Evolutionary conservation across 371 early-diverging fungal genomes (phyloP).

Genomic region (Mucor indicus): DNA sequence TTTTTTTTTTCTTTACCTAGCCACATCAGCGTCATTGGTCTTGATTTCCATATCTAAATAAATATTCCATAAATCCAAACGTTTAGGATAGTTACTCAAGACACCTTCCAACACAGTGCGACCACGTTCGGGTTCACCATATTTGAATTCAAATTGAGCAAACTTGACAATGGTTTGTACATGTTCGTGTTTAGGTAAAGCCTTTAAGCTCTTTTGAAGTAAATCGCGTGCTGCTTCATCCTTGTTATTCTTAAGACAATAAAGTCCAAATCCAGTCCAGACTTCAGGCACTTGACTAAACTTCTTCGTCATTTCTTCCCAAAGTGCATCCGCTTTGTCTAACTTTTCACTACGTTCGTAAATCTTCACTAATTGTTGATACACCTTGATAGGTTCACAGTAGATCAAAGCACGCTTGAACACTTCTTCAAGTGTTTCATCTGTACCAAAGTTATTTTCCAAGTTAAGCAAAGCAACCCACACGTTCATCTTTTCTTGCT

Average conservation of each 20-base stretch:
- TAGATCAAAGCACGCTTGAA: constrained; percentile 81
- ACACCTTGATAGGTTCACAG: constrained; percentile 86
- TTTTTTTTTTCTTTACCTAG: constrained; percentile 47
- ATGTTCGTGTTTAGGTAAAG: constrained; percentile 88
- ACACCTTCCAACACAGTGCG: constrained; percentile 95
- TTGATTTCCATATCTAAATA: constrained; percentile 95
- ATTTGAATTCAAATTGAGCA: constrained; percentile 92
- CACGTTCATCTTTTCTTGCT: constrained; percentile 93
- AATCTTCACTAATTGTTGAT: constrained; percentile 83
- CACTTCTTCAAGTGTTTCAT: constrained; percentile 70
- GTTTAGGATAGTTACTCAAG: constrained; percentile 87
- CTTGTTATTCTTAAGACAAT: constrained; percentile 68
- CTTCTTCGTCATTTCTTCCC: constrained; percentile 76
- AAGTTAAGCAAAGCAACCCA: constrained; percentile 93
- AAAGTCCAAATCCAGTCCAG: constrained; percentile 84
- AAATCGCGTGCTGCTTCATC: constrained; percentile 77
- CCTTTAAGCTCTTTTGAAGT: constrained; percentile 74
- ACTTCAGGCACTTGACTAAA: constrained; percentile 86
- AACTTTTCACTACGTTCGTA: constrained; percentile 82
- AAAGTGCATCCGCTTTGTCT: constrained; percentile 73
- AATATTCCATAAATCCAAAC: constrained; percentile 92
- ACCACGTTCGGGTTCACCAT: constrained; percentile 92
- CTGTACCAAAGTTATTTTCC: constrained; percentile 89
- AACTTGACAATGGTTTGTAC: constrained; percentile 84
- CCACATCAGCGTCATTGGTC: constrained; percentile 61